These are phyloP conservation scores for Monosporozyma servazzii DNA, from an alignment of 805 yeast genomes.

Conservation along the genomic window DNA sequence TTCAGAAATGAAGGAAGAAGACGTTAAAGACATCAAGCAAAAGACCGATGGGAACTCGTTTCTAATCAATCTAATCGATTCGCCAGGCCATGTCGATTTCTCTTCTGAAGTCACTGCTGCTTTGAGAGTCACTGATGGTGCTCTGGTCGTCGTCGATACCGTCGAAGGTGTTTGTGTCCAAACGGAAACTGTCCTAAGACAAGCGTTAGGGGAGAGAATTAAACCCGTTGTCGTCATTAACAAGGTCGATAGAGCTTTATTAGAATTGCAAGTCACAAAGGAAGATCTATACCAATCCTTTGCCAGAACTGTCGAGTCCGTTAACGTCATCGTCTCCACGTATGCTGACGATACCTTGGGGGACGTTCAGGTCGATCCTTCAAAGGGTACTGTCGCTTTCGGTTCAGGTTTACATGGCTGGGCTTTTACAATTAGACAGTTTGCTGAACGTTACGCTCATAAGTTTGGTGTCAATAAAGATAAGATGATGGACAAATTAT, in stretches of 20 bases:
- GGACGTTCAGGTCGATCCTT: constrained; percentile 98
- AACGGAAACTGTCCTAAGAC: constrained; percentile 99
- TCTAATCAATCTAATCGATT: constrained; percentile 95
- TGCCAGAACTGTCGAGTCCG: constrained; percentile 98
- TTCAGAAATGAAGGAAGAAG: constrained; percentile 74
- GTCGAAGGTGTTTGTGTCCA: constrained; percentile 99
- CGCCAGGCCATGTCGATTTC: constrained; percentile 99
- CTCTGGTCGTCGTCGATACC: constrained; percentile 97
- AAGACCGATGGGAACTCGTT: constrained; percentile 80
- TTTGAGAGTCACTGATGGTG: constrained; percentile 99
- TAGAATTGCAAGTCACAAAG: constrained; percentile 97
- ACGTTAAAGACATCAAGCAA: constrained; percentile 84
- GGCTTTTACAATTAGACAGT: constrained; percentile 99
- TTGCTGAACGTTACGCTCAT: constrained; percentile 95
- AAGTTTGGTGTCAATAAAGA: constrained; percentile 97
- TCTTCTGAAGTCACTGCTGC: constrained; percentile 99
- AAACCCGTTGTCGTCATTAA: constrained; percentile 97
- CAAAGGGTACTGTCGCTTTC: constrained; percentile 96
- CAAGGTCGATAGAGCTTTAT: constrained; percentile 99
- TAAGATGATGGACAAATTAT: constrained; percentile 98
- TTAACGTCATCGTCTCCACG: constrained; percentile 94
- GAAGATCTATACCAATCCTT: constrained; percentile 98
- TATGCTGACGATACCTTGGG: constrained; percentile 85
- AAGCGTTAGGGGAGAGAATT: constrained; percentile 97
- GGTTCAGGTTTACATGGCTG: constrained; percentile 99